Base-by-base conservation (phyloP, 768 basidiomycete species). In the Psilocybe azurescens region DNA sequence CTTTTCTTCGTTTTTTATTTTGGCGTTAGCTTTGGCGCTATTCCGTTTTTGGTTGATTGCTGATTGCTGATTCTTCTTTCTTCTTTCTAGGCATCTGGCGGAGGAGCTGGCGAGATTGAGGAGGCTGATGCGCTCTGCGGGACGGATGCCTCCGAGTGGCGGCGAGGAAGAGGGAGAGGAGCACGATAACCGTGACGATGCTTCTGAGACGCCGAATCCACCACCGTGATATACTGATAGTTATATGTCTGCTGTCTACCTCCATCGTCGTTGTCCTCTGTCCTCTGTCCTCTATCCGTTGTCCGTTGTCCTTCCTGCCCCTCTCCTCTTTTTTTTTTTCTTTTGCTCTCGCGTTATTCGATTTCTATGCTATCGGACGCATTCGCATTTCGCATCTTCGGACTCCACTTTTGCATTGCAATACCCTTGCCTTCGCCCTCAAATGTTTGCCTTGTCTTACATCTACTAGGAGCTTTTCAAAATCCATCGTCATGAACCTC, bases 51-150 rank as follows among this genome's bases (percentile, higher is more conserved):
- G 41, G 14, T 18, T 44, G 8, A 44, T 16, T 44, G n/a, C 6
- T 44, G 3, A 11, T 44, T 16, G 14, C 14, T 44, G 1, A 8
- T 44, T n/a, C 1, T 44, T 5, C 13, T 5, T 1, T 13, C 5
- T 5, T 13, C 29, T 54, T 24, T n/a, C 6, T 66, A 91, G 89
- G 69, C 73, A 76, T 38, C 70, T 91, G 39, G 77, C 88, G 7
- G 76, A 78, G 41, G 91, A 92, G 71, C 78, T 92, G 52, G 82
- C 86, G 51, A 80, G 89, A 60, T 75, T 93, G 70, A 81, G 88
- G 68, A 81, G 91, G 66, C 81, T 93, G 38, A 91, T 93, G 86
- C 89, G 84, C 67, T 74, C 76, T 41, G 80, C 83, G 62, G 76
- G 79, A 3, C 77, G 74, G 57, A 53, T 49, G 18, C 20, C 55